A percentile compares a stretch with the other conserved stretches of the same genome.
These are phyloP conservation scores for Colletotrichum sp. DNA, from an alignment of 2,329 filamentous ascomycete species.

Conservation along the genomic window DNA sequence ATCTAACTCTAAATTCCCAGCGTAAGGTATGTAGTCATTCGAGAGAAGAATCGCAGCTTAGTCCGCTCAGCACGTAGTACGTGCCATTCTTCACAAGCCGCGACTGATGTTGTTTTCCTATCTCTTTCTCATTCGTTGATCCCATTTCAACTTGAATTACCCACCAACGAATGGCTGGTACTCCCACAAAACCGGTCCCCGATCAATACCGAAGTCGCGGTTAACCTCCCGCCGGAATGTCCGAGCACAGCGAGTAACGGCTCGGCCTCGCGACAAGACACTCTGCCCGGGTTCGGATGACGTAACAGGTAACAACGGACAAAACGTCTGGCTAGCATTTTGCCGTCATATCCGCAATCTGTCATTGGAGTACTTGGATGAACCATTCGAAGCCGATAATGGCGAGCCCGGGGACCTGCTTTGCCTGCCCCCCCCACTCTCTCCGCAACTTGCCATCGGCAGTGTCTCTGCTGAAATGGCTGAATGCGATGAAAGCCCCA, in stretches of 20 bases:
- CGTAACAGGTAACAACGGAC: not conserved
- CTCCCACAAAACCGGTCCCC: not conserved
- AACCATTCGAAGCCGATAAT: not conserved
- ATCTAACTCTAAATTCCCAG: not conserved
- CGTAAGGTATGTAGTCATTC: no score
- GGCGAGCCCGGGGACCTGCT: not conserved
- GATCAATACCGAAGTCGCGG: not conserved
- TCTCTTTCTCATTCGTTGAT: not conserved
- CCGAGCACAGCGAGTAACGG: not conserved
- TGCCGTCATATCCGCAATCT: not conserved
- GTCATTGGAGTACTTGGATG: not conserved
- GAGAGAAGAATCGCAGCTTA: no score
- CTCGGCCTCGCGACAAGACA: not conserved
- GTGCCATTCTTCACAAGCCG: no score
- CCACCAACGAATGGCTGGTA: not conserved
- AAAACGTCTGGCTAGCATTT: not conserved
- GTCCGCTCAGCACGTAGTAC: no score
- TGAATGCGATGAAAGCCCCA: not conserved
- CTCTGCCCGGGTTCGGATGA: not conserved
- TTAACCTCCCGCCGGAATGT: not conserved
- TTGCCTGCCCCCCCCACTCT: not conserved
- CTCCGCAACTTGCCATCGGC: not conserved
- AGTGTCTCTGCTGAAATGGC: not conserved
- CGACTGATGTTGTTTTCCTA: not conserved
- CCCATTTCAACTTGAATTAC: not conserved